phyloP scores from a whole-genome alignment of 345 rosid species.

The Gossypium herbaceum region DNA sequence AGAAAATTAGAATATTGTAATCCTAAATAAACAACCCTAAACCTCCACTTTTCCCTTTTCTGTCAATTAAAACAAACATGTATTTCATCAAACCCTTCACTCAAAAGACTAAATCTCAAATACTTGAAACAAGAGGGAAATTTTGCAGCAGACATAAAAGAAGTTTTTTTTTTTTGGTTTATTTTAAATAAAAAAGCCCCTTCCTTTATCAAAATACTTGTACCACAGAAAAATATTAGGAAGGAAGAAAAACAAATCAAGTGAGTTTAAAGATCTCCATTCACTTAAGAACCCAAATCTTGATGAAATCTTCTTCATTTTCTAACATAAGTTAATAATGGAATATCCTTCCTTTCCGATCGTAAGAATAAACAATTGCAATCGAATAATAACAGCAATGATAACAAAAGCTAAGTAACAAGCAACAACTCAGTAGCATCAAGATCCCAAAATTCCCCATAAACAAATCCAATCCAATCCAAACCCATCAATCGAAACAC shows the following conservation, averaged over 20 bases:
- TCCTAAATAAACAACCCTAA: neutral
- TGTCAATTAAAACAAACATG: neutral
- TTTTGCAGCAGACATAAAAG: neutral
- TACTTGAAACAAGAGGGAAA: neutral
- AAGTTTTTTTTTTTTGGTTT: neutral
- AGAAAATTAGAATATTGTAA: neutral
- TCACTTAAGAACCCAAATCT: neutral
- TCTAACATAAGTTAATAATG: neutral
- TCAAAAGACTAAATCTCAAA: neutral
- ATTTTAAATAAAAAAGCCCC: neutral
- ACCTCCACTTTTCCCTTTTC: neutral
- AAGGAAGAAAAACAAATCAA: neutral
- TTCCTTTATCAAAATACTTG: neutral
- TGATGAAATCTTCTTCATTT: neutral
- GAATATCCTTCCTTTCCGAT: slow-evolving; percentile 7
- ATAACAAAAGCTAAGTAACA: neutral
- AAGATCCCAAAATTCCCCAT: neutral
- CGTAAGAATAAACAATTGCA: neutral
- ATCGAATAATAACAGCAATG: neutral
- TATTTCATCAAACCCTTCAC: neutral
- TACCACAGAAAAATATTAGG: neutral
- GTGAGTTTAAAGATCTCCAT: neutral
- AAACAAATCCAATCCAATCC: slow-evolving; percentile 19
- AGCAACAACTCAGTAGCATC: neutral
- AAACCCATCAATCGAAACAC: slow-evolving; percentile 8